Evolutionary conservation across 495 filamentous ascomycete species (phyloP).

Genomic region (Penicillium verhagenii): DNA sequence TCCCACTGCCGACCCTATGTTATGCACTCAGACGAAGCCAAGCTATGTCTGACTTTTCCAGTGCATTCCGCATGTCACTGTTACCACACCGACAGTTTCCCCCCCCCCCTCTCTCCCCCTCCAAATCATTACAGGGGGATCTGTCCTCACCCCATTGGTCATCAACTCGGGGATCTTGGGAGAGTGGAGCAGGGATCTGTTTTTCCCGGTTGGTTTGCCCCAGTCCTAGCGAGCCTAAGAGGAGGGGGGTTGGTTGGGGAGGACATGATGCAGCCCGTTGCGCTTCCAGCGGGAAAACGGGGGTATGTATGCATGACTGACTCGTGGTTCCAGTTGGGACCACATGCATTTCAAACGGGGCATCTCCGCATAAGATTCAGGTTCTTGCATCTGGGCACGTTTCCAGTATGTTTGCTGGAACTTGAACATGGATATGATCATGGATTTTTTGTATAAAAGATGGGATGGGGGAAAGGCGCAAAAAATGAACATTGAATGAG

Average conservation of each 20-base stretch:
- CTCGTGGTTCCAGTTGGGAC: constrained; percentile 23
- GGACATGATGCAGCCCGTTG: constrained; percentile 12
- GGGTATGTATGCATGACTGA: constrained; percentile 4
- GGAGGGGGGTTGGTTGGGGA: neutral
- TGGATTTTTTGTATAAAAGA: too few species aligned
- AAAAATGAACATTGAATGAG: neutral
- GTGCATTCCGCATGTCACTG: constrained; percentile 2
- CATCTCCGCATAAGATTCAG: constrained; percentile 19
- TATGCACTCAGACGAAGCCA: neutral
- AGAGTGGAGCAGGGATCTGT: neutral
- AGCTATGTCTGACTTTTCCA: neutral
- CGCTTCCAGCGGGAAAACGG: constrained; percentile 13
- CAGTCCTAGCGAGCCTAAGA: neutral
- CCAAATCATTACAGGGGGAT: neutral
- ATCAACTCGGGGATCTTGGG: neutral
- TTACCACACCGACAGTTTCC: constrained; percentile 7
- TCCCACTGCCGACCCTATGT: neutral
- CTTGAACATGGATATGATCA: too few species aligned
- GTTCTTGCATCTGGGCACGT: too few species aligned
- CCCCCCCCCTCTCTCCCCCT: too few species aligned
- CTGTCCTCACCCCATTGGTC: neutral
- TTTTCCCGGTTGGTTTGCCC: neutral
- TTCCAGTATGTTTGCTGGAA: too few species aligned
- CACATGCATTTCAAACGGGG: constrained; percentile 23
- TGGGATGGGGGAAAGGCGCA: neutral